Evolutionary conservation across 495 filamentous ascomycete species (phyloP), one percentile per base, ranked within the genome.

Genomic region (Thermothielavioides terrestris): DNA sequence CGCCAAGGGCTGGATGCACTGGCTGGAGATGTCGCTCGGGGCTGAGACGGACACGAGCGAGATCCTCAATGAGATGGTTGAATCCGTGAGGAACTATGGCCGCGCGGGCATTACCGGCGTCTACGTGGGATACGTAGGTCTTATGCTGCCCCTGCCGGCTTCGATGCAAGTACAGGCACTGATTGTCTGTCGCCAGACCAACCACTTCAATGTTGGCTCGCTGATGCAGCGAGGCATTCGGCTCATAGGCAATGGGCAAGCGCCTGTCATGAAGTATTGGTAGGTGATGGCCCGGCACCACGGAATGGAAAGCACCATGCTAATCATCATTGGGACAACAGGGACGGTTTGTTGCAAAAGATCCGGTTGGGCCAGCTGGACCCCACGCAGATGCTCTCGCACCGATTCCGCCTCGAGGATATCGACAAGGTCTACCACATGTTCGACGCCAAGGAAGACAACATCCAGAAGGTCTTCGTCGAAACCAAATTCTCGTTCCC

Each of bases 61-160:
- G 68, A 82, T 92, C 39, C 35, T 94, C 49, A 95, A 95, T 58
- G 87, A 95, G 69, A 88, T 89, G 81, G 78, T 95, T 34, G 82
- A 81, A 32, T 75, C 82, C 11, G 85, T 90, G 9, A 73, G 82
- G 34, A 84, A 81, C 42, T 94, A 80, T 62, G 87, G 90, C 11
- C 74, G 83, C 0, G 78, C 79, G 46, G 86, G 88, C 15, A 71
- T 95, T 44, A 94, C 86, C 0, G 88, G 85, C 30, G 79, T 90
- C 39, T 91, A 91, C 63, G 84, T 85, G 36, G 88, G 85, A 42
- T 91, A 80, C 66, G 84, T 89, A 63, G 68, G 83, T 54, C n/a
- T 21, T 18, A 25, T 40, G 1, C 1, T 21, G 23, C 18, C 25
- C 10, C 27, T 28, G 15, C 23, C 6, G 4, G 11, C 1, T n/a